These are phyloP conservation scores for Phytopythium montanum DNA, from an alignment of 352 stramenopile species.

Conservation along the genomic window DNA sequence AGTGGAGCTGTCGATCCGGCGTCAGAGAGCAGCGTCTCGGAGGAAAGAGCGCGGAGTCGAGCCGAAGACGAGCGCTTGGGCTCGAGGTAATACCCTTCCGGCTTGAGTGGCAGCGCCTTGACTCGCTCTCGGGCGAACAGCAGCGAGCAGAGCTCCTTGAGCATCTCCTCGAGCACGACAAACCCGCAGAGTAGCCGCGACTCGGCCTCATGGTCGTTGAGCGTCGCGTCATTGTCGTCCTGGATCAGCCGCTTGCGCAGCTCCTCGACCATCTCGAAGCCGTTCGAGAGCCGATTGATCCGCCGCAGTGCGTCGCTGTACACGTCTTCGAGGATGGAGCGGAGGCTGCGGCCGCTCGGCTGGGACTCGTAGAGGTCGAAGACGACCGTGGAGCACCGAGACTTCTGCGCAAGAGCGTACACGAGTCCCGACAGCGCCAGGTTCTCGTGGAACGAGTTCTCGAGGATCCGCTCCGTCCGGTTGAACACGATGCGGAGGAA, in stretches of 20 bases:
- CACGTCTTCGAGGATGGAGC: slow-evolving; percentile 79
- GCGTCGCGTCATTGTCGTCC: slow-evolving; percentile 54
- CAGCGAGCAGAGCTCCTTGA: slow-evolving; percentile 83
- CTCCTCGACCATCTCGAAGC: slow-evolving; percentile 34
- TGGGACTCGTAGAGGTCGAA: slow-evolving; percentile 52
- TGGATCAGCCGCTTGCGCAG: slow-evolving; percentile 62
- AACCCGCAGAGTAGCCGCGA: slow-evolving; percentile 64
- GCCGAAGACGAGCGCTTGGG: slow-evolving; percentile 38
- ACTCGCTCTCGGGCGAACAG: slow-evolving; percentile 75
- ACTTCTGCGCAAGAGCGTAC: slow-evolving; percentile 65
- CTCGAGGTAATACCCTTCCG: slow-evolving; percentile 81
- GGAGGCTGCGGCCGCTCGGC: slow-evolving; percentile 44
- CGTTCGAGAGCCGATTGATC: slow-evolving; percentile 56
- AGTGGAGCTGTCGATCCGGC: slow-evolving; percentile 20
- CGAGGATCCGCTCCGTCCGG: slow-evolving; percentile 66
- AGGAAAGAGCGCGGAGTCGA: slow-evolving; percentile 24
- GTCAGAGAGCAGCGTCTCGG: slow-evolving; percentile 44
- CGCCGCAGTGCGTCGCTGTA: slow-evolving; percentile 61
- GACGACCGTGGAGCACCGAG: slow-evolving; percentile 36
- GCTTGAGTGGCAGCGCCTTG: slow-evolving; percentile 68
- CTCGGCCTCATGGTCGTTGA: slow-evolving; percentile 66
- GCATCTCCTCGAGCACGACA: slow-evolving; percentile 80
- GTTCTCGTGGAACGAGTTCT: slow-evolving; percentile 85
- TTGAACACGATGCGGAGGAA: slow-evolving; percentile 78
- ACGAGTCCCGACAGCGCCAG: slow-evolving; percentile 76